Percentiles rank a stretch among this genome's conserved stretches.
These are phyloP conservation scores for Adansonia madagascariensis DNA, from an alignment of 441 rosid species.

Conservation along the genomic window DNA sequence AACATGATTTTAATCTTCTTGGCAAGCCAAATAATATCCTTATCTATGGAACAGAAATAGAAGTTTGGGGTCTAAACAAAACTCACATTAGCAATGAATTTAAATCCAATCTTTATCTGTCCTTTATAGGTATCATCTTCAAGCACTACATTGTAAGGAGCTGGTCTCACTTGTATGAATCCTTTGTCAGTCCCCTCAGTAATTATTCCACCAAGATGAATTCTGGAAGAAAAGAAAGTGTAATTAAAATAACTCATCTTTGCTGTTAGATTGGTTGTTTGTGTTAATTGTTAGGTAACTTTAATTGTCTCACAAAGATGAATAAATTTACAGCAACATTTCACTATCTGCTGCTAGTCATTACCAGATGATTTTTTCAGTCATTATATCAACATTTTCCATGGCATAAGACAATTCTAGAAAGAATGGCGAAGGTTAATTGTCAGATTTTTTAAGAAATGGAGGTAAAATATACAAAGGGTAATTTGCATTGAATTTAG, in stretches of 20 bases:
- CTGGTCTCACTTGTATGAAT: constrained; percentile 54
- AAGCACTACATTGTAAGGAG: constrained; percentile 68
- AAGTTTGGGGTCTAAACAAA: background rate
- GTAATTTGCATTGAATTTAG: background rate
- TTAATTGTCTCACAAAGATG: background rate
- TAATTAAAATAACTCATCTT: background rate
- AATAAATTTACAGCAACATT: background rate
- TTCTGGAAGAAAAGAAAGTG: constrained; percentile 40
- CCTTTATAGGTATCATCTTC: constrained; percentile 78
- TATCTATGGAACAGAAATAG: background rate
- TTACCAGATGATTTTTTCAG: background rate
- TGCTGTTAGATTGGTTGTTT: background rate
- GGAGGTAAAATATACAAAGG: background rate
- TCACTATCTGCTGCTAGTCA: constrained; percentile 3
- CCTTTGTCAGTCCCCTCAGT: constrained; percentile 63
- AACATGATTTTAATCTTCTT: background rate
- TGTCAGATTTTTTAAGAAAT: background rate
- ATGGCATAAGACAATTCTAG: constrained; percentile 1
- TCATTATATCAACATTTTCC: background rate
- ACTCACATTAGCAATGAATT: constrained; percentile 52
- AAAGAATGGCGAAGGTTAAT: background rate
- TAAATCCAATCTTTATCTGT: constrained; percentile 62
- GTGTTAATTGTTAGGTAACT: background rate
- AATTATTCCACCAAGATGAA: constrained; percentile 67
- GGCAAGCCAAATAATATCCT: background rate